Percentiles rank a stretch among this genome's conserved stretches.
These are phyloP conservation scores for Saccharum officinarum DNA, from an alignment of 176 grass and related monocot genomes.

Conservation along the genomic window DNA sequence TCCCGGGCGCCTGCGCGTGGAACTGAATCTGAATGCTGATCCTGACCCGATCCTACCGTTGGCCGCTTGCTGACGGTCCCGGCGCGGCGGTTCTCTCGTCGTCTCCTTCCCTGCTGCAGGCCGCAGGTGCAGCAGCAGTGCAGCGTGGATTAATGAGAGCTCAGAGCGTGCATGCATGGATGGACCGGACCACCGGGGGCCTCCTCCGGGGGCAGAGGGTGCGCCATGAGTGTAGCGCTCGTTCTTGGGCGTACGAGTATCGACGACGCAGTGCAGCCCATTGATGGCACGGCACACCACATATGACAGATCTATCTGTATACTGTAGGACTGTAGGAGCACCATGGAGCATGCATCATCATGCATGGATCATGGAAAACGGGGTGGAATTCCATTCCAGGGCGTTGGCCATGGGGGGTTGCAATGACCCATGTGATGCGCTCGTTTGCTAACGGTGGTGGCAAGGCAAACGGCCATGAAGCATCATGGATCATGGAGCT, in stretches of 20 bases:
- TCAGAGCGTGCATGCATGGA: neutral
- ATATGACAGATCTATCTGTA: neutral
- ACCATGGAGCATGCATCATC: neutral
- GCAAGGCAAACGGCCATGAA: neutral
- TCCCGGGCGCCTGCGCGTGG: neutral
- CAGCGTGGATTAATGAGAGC: neutral
- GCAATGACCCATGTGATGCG: neutral
- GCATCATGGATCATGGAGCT: no score
- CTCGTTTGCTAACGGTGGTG: neutral
- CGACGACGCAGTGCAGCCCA: neutral
- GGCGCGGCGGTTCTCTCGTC: neutral
- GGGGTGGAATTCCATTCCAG: neutral
- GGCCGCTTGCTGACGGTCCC: neutral
- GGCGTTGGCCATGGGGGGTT: neutral
- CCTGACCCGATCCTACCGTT: neutral
- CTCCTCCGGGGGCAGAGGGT: neutral
- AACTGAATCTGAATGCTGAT: neutral
- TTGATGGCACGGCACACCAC: neutral
- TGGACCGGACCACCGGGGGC: neutral
- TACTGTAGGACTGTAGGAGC: neutral
- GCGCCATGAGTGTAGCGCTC: constrained; percentile 1
- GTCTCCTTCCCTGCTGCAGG: neutral
- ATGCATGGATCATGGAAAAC: neutral
- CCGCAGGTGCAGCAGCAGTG: neutral
- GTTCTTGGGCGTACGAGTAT: neutral